Percentiles rank a stretch among this genome's conserved stretches.
Conservation (phyloP, 768 basidiomycete genomes). For the Rhodotorula kratochvilovae region DNA sequence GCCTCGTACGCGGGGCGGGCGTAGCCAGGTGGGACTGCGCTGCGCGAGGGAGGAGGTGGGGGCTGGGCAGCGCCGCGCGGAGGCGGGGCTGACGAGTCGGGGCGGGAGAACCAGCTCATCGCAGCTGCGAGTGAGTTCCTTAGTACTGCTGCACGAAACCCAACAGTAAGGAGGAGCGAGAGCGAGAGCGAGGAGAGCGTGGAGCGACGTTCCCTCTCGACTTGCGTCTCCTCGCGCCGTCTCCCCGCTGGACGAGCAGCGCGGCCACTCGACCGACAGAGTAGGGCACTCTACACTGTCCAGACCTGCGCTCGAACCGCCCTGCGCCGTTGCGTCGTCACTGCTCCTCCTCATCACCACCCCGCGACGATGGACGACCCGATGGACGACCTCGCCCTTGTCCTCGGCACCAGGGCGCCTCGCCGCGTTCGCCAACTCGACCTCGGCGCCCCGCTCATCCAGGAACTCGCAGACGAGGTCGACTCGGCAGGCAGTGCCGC, state of each 20-base stretch:
- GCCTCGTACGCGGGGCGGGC: not conserved
- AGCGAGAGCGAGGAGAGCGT: not conserved
- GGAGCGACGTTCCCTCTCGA: too few relatives aligned
- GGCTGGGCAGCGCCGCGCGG: not conserved
- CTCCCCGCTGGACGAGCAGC: too few relatives aligned
- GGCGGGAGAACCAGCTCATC: constrained; percentile 9
- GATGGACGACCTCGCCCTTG: constrained; percentile 16
- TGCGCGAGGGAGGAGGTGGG: not conserved
- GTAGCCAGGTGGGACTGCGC: constrained; percentile 2
- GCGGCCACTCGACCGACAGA: too few relatives aligned
- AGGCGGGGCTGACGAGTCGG: not conserved
- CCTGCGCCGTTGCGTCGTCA: not conserved
- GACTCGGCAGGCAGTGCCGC: constrained; percentile 54
- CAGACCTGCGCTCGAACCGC: not conserved
- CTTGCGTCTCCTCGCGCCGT: too few relatives aligned
- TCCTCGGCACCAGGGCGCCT: constrained; percentile 52
- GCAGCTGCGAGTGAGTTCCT: not conserved
- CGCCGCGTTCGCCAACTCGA: constrained; percentile 44
- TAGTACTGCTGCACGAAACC: too few relatives aligned
- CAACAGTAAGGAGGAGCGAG: too few relatives aligned
- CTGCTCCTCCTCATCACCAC: not conserved
- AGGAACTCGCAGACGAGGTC: constrained; percentile 38
- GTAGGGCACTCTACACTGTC: too few relatives aligned
- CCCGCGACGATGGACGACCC: too few relatives aligned
- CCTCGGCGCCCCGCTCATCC: constrained; percentile 48